Percentiles rank a stretch among this genome's conserved stretches.
phyloP scores from a whole-genome alignment of 306 rosid genomes.

The Sphenostylis stenocarpa region DNA sequence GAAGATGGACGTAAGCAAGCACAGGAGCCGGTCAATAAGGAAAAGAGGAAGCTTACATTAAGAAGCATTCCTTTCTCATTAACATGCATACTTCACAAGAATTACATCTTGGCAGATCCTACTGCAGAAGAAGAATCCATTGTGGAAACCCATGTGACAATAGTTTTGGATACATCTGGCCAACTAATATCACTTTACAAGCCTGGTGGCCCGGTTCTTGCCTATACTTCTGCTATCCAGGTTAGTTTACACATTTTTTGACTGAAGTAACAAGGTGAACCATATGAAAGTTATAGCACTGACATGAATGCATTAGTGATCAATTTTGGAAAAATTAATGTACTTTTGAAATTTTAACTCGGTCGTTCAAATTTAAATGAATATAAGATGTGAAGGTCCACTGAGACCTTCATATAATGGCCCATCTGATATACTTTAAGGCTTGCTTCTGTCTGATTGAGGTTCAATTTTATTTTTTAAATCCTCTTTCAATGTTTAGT shows the following conservation, averaged over 20 bases:
- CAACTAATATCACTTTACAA: conserved; percentile 81
- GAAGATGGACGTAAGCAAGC: conserved; percentile 55
- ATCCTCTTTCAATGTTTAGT: background rate
- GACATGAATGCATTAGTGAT: background rate
- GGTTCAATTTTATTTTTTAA: background rate
- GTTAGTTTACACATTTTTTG: conserved; percentile 43
- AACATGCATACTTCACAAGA: conserved; percentile 83
- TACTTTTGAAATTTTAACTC: background rate
- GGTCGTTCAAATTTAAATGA: background rate
- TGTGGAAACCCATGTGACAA: conserved; percentile 76
- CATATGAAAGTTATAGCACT: background rate
- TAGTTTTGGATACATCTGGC: conserved; percentile 77
- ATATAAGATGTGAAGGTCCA: background rate
- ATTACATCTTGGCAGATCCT: conserved; percentile 80
- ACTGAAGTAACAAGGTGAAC: conserved; percentile 20
- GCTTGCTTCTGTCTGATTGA: background rate
- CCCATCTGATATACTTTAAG: background rate
- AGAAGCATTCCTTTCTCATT: conserved; percentile 69
- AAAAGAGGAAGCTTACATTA: conserved; percentile 70
- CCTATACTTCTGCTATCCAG: conserved; percentile 73
- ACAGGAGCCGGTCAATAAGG: conserved; percentile 66
- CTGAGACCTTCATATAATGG: background rate
- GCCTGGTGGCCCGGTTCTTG: conserved; percentile 84
- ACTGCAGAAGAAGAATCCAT: conserved; percentile 90
- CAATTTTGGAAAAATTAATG: background rate